A percentile compares a stretch with the other conserved stretches of the same genome.
phyloP scores from a whole-genome alignment of 495 filamentous ascomycete species.

The Lasiosphaeria ovina region DNA sequence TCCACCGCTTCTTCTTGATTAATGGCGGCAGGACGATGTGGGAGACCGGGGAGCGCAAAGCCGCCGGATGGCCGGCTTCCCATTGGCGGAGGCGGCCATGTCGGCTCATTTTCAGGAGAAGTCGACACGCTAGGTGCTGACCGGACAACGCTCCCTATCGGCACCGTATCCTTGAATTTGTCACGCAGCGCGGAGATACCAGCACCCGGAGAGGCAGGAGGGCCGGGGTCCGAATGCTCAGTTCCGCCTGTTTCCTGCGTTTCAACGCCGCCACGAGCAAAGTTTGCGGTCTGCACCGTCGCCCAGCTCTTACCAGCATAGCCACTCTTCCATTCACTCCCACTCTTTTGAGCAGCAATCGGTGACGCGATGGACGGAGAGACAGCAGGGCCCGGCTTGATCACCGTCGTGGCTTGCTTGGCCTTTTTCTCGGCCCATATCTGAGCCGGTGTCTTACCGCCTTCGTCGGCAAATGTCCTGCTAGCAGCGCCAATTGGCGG shows the following conservation, averaged over 20 bases:
- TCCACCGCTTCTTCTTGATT: slow-evolving; percentile 56
- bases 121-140: slow-evolving; percentile 37
- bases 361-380: slow-evolving; percentile 40
- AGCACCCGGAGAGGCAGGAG: slow-evolving; percentile 47
- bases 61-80: slow-evolving; percentile 62
- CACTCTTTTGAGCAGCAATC: slow-evolving; percentile 61
- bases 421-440: slow-evolving; percentile 97
- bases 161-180: slow-evolving; percentile 67
- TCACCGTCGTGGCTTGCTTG: slow-evolving; percentile 54
- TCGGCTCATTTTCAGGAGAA: slow-evolving; percentile 39
- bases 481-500: slow-evolving; percentile 75
- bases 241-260: slow-evolving; percentile 59
- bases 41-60: slow-evolving; percentile 71
- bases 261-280: slow-evolving; percentile 60
- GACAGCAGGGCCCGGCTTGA: slow-evolving; percentile 29
- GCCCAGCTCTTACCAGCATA: slow-evolving; percentile 88
- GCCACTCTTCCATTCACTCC: slow-evolving; percentile 62
- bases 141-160: slow-evolving; percentile 59
- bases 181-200: slow-evolving; percentile 71
- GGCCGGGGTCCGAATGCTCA: slow-evolving; percentile 40
- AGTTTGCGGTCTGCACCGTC: slow-evolving; percentile 69
- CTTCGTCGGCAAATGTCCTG: slow-evolving; percentile 89
- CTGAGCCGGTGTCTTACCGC: slow-evolving; percentile 94
- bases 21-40: slow-evolving; percentile 55
- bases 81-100: slow-evolving; percentile 57